Evolutionary conservation across 257 asterid genomes (phyloP).

Genomic region (Prunella vulgaris): DNA sequence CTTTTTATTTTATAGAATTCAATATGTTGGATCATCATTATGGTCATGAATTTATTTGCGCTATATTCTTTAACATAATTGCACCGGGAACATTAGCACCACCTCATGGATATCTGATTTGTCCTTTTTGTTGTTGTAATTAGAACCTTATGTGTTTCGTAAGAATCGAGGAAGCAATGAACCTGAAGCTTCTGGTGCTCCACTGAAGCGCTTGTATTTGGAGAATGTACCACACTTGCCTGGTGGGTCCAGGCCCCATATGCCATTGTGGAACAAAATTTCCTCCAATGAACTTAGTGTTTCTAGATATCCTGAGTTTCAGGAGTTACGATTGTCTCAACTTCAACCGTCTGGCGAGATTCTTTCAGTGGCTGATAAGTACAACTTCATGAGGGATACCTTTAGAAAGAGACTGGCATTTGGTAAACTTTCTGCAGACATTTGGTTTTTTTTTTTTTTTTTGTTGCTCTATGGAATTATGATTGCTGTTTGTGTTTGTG

Average conservation of each 20-base stretch:
- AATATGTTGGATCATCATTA: background rate
- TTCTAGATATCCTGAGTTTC: slow-evolving; percentile 53
- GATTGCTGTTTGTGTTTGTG: slow-evolving; percentile 16
- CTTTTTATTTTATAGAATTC: background rate
- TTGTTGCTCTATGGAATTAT: slow-evolving; percentile 18
- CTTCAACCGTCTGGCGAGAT: slow-evolving; percentile 59
- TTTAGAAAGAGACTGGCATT: slow-evolving; percentile 69
- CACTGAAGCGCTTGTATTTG: slow-evolving; percentile 74
- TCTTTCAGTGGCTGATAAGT: slow-evolving; percentile 81
- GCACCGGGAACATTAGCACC: background rate
- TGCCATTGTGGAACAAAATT: slow-evolving; percentile 39
- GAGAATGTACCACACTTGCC: slow-evolving; percentile 87
- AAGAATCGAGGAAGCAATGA: slow-evolving; percentile 71
- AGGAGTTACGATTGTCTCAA: slow-evolving; percentile 46
- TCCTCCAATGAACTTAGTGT: slow-evolving; percentile 42
- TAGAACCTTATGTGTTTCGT: slow-evolving; percentile 64
- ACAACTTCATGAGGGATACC: slow-evolving; percentile 75
- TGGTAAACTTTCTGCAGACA: slow-evolving; percentile 47
- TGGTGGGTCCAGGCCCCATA: slow-evolving; percentile 78
- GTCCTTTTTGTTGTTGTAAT: slow-evolving; percentile 23
- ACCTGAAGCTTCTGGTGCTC: slow-evolving; percentile 74
- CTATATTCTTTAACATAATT: slow-evolving; percentile 1
- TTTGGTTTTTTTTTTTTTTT: slow-evolving; percentile 16
- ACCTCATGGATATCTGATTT: slow-evolving; percentile 32
- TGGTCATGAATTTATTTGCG: background rate